A percentile compares a stretch with the other conserved stretches of the same genome.
These are phyloP conservation scores for Paecilomyces dactylethromorphus DNA, from an alignment of 2,329 filamentous ascomycete genomes.

Conservation along the genomic window DNA sequence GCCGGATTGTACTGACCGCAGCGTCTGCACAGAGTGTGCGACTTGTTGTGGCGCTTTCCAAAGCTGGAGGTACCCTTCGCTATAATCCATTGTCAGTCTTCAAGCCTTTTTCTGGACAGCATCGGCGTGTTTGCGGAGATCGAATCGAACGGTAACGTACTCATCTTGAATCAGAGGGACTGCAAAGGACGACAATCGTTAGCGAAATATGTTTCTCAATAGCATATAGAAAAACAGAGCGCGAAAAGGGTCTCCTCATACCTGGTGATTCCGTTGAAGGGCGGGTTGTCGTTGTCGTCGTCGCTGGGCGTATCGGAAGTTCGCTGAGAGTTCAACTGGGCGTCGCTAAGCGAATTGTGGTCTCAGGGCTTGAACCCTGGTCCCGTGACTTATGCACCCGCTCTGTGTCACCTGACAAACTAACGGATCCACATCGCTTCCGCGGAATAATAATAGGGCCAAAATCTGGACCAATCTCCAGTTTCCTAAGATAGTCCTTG, in stretches of 20 bases:
- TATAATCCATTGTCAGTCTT: slow-evolving; percentile 45
- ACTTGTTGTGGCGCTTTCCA: slow-evolving; percentile 90
- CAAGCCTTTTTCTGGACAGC: not conserved
- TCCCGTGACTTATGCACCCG: slow-evolving; percentile 15
- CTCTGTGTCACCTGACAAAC: not conserved
- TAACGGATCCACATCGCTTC: not conserved
- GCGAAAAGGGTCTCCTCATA: slow-evolving; percentile 19
- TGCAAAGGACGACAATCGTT: slow-evolving; percentile 17
- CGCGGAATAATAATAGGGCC: slow-evolving; percentile 1
- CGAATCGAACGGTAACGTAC: slow-evolving; percentile 39
- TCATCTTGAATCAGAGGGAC: slow-evolving; percentile 52
- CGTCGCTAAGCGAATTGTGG: slow-evolving; percentile 38
- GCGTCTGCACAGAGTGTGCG: slow-evolving; percentile 96
- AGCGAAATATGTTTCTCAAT: slow-evolving; percentile 13
- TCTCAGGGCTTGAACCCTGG: slow-evolving; percentile 28
- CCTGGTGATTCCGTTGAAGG: slow-evolving; percentile 41
- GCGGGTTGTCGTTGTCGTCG: slow-evolving; percentile 40
- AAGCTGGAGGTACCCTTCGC: slow-evolving; percentile 68
- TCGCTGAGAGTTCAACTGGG: slow-evolving; percentile 21
- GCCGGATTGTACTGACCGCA: slow-evolving; percentile 67
- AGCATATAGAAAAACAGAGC: slow-evolving; percentile 5
- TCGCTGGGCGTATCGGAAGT: slow-evolving; percentile 37
- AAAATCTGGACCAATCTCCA: not conserved
- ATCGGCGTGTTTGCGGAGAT: slow-evolving; percentile 3
- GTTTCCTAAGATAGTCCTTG: not conserved